Evolutionary conservation across 345 rosid species (phyloP).

Genomic region (Eutrema heterophyllum): DNA sequence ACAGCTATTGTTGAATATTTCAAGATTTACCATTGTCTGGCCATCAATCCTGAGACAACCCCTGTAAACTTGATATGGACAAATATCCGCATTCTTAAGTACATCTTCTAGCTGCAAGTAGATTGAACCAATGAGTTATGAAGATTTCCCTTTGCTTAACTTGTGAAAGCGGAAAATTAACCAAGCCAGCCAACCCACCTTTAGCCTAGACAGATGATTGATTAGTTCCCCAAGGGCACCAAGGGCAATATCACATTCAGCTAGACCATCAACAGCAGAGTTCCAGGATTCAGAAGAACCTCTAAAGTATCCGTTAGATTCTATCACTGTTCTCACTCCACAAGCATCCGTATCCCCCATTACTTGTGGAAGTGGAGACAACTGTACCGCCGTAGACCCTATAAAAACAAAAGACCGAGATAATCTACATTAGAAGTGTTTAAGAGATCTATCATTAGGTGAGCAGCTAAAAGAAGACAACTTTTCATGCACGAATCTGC

Average conservation of each 20-base stretch:
- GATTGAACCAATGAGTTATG: constrained; percentile 11
- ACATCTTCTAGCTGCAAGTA: constrained; percentile 65
- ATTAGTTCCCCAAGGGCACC: constrained; percentile 80
- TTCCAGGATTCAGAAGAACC: constrained; percentile 53
- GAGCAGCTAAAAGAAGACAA: background rate
- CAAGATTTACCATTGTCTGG: constrained; percentile 89
- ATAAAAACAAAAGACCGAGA: background rate
- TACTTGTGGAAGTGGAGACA: constrained; percentile 47
- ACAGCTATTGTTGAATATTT: constrained; percentile 68
- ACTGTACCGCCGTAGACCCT: constrained; percentile 60
- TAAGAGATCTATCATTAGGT: background rate
- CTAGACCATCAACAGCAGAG: constrained; percentile 42
- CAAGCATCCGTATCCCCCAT: constrained; percentile 52
- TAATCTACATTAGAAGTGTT: background rate
- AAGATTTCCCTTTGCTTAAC: background rate
- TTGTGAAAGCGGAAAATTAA: background rate
- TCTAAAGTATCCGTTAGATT: constrained; percentile 60
- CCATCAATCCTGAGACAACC: constrained; percentile 94
- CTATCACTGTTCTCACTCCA: constrained; percentile 62
- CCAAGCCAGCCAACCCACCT: constrained; percentile 47
- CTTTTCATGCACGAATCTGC: background rate
- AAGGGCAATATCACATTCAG: constrained; percentile 46
- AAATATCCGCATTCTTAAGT: constrained; percentile 65
- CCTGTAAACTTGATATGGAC: constrained; percentile 72
- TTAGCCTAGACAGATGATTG: constrained; percentile 74